A percentile compares a stretch with the other conserved stretches of the same genome.
Evolutionary conservation across 345 rosid species (phyloP).

Genomic region (Eucalyptus tenuipes): DNA sequence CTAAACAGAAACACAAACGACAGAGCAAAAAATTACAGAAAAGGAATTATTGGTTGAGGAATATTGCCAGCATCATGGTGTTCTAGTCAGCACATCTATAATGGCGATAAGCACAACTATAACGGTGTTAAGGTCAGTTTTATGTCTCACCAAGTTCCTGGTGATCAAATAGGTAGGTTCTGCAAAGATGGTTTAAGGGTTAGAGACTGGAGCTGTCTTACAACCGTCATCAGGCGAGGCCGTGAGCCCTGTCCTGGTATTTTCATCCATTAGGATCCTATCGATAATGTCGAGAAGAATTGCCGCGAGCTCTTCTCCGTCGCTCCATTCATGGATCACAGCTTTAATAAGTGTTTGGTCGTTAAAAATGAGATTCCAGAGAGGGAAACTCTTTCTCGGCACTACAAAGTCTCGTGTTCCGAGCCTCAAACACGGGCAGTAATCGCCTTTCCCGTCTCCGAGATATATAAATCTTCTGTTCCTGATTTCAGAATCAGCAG

Average conservation of each 20-base stretch:
- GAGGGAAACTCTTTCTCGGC: constrained; percentile 68
- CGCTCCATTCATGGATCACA: constrained; percentile 55
- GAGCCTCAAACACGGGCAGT: constrained; percentile 63
- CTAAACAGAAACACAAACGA: background rate
- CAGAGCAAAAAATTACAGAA: background rate
- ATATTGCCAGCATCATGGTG: background rate
- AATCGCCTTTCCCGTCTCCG: constrained; percentile 86
- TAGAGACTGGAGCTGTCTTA: background rate
- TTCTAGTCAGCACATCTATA: background rate
- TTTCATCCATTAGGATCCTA: constrained; percentile 8
- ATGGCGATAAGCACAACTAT: background rate
- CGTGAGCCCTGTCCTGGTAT: background rate
- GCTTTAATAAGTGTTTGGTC: constrained; percentile 46
- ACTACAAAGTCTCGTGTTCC: constrained; percentile 41
- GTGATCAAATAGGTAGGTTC: background rate
- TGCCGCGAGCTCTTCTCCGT: constrained; percentile 42
- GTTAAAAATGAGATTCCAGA: constrained; percentile 33
- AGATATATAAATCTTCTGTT: constrained; percentile 42
- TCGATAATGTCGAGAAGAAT: constrained; percentile 30
- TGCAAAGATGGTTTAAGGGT: background rate
- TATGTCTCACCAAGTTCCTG: background rate
- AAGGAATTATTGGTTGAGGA: background rate
- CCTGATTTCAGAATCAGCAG: constrained; percentile 6
- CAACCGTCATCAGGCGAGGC: background rate
- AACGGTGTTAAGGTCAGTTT: background rate